Percentiles rank a stretch among this genome's conserved stretches.
These are phyloP conservation scores for Tolypocladium endophyticum DNA, from an alignment of 2,329 filamentous ascomycete genomes.

Conservation along the genomic window DNA sequence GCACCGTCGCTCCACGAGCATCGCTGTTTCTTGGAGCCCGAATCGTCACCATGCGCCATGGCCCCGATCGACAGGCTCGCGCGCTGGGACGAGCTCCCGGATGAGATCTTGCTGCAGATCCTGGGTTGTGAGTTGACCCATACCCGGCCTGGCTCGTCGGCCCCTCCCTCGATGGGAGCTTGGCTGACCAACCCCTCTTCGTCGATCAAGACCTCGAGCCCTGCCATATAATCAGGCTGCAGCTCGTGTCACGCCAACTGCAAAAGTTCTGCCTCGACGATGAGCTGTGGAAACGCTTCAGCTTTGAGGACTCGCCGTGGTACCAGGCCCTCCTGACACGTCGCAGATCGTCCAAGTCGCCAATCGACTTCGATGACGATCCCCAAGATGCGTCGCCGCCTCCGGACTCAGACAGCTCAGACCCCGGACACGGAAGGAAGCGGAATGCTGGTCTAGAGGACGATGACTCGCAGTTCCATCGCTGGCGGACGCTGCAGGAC, in stretches of 20 bases:
- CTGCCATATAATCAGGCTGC: constrained; percentile 46
- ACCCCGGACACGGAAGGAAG: neutral
- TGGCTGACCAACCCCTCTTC: neutral
- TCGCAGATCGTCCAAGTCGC: constrained; percentile 20
- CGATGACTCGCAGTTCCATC: neutral
- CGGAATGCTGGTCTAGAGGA: neutral
- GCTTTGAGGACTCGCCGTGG: constrained; percentile 60
- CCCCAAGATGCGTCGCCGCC: constrained; percentile 9
- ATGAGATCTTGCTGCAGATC: constrained; percentile 55
- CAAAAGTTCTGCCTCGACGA: constrained; percentile 61
- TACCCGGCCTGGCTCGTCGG: neutral
- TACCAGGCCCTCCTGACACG: constrained; percentile 46
- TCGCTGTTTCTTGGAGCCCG: neutral
- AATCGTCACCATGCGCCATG: constrained; percentile 15
- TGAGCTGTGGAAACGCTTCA: constrained; percentile 64
- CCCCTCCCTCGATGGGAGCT: neutral
- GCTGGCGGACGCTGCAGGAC: constrained; percentile 32
- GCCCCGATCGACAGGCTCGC: constrained; percentile 9
- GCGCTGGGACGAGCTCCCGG: constrained; percentile 42
- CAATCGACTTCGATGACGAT: constrained; percentile 4
- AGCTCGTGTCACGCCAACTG: constrained; percentile 58
- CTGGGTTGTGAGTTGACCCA: constrained; percentile 41
- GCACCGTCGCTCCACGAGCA: neutral
- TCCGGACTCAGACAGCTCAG: neutral
- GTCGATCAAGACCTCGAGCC: constrained; percentile 22